Conservation (phyloP, 2,329 filamentous ascomycete genomes). For the Pseudogymnoascus sp. region DNA sequence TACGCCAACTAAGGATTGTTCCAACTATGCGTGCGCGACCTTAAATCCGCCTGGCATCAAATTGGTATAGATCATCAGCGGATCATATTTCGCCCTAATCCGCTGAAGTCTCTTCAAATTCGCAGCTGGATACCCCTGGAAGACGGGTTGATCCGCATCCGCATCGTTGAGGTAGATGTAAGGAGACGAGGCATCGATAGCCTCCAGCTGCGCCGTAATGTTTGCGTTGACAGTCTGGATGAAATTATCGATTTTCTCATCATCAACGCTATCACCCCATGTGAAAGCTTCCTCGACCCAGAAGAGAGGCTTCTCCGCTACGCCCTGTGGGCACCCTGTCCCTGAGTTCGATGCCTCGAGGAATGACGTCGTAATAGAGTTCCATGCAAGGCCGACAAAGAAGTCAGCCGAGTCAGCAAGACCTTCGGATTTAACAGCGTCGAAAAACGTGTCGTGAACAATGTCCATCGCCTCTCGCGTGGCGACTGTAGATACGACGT, state of each 20-base stretch:
- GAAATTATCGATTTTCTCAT: conserved; percentile 12
- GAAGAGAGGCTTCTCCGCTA: conserved; percentile 14
- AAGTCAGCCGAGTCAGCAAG: conserved; percentile 11
- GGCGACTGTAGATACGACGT: conserved; percentile 12
- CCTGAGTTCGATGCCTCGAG: conserved; percentile 10
- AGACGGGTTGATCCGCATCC: conserved; percentile 17
- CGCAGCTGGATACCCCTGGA: conserved; percentile 26
- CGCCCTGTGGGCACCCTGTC: conserved; percentile 15
- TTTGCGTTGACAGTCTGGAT: conserved; percentile 13
- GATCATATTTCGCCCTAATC: conserved; percentile 30
- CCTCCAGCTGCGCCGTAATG: conserved; percentile 14
- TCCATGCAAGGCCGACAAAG: conserved; percentile 14
- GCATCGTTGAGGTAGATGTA: conserved; percentile 22
- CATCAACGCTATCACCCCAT: conserved; percentile 14
- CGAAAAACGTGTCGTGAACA: conserved; percentile 18
- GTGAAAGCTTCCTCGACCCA: conserved; percentile 16
- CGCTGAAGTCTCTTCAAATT: conserved; percentile 30
- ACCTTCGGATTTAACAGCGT: conserved; percentile 8
- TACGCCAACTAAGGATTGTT: too few relatives aligned
- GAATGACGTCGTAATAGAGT: conserved; percentile 16
- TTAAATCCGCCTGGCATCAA: conserved; percentile 19
- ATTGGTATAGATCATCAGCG: conserved; percentile 24
- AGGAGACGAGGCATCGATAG: conserved; percentile 3
- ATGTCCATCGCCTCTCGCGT: conserved; percentile 16
- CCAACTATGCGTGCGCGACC: conserved; percentile 3